Percentiles rank a stretch among this genome's conserved stretches.
Conservation (phyloP, 345 rosid genomes). For the Corymbia maculata region DNA sequence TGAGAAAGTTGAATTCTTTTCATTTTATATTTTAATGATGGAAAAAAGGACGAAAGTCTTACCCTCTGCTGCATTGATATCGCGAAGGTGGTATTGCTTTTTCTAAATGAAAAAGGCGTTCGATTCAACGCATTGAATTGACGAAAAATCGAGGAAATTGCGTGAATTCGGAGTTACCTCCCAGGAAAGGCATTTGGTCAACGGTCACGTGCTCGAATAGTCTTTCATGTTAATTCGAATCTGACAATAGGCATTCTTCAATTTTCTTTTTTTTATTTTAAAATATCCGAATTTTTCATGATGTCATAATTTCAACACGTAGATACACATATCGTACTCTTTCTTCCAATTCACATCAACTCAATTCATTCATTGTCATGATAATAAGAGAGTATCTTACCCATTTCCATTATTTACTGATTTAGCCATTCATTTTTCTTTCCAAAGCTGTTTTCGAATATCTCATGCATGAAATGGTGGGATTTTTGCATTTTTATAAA, state of each 20-base stretch:
- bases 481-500: not conserved
- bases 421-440: not conserved
- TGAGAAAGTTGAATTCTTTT: not conserved
- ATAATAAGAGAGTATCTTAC: not conserved
- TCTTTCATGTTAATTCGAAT: not conserved
- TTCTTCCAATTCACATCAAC: not conserved
- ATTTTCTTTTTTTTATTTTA: not conserved
- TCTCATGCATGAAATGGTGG: not conserved
- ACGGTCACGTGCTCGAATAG: not conserved
- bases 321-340: not conserved
- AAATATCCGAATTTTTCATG: not conserved
- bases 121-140: not conserved
- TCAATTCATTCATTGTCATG: not conserved
- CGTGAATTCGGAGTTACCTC: not conserved
- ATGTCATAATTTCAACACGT: too few species aligned
- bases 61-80: not conserved
- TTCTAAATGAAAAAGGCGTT: not conserved
- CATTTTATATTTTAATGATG: not conserved
- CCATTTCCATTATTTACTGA: not conserved
- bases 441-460: not conserved
- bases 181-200: not conserved
- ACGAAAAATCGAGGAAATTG: too few species aligned
- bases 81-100: not conserved
- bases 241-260: too few species aligned
- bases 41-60: not conserved